Conservation (phyloP, 768 basidiomycete genomes). For the Boletus subparvulus region DNA sequence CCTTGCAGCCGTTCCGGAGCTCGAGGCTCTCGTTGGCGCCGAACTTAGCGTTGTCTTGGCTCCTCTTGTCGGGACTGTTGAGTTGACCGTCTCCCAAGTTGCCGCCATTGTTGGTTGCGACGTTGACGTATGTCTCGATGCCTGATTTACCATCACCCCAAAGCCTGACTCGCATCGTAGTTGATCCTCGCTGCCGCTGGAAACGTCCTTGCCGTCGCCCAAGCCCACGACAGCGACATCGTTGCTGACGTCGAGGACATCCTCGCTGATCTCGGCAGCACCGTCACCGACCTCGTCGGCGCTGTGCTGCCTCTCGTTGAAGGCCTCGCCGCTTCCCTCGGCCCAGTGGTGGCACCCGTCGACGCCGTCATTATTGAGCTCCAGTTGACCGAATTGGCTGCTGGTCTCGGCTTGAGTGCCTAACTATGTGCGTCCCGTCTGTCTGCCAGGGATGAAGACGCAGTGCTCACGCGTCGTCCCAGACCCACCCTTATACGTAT, state of each 20-base stretch:
- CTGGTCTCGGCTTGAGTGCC: constrained; percentile 22
- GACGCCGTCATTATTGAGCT: constrained; percentile 24
- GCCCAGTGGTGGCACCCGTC: constrained; percentile 20
- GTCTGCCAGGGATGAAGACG: too few species aligned
- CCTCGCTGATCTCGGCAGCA: constrained; percentile 14
- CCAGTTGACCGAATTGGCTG: constrained; percentile 19
- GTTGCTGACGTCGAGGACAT: background rate
- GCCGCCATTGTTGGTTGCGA: constrained; percentile 24
- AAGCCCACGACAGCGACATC: background rate
- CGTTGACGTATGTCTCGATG: constrained; percentile 18
- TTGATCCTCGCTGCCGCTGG: constrained; percentile 29
- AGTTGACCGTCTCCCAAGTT: constrained; percentile 28
- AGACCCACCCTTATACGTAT: too few species aligned
- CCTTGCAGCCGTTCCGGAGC: constrained; percentile 16
- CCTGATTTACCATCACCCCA: background rate
- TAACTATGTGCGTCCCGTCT: constrained; percentile 8
- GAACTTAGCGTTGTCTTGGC: constrained; percentile 23
- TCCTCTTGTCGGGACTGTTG: constrained; percentile 26
- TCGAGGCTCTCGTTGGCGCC: constrained; percentile 29
- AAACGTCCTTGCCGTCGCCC: constrained; percentile 19
- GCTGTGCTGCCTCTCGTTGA: constrained; percentile 15
- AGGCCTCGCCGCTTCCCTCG: constrained; percentile 24
- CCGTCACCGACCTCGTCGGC: constrained; percentile 22
- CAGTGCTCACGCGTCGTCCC: too few species aligned
- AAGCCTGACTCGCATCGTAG: constrained; percentile 10